Percentiles rank a stretch among this genome's conserved stretches.
These are phyloP conservation scores for Achaetomiella virescens DNA, from an alignment of 495 filamentous ascomycete genomes.

Conservation along the genomic window DNA sequence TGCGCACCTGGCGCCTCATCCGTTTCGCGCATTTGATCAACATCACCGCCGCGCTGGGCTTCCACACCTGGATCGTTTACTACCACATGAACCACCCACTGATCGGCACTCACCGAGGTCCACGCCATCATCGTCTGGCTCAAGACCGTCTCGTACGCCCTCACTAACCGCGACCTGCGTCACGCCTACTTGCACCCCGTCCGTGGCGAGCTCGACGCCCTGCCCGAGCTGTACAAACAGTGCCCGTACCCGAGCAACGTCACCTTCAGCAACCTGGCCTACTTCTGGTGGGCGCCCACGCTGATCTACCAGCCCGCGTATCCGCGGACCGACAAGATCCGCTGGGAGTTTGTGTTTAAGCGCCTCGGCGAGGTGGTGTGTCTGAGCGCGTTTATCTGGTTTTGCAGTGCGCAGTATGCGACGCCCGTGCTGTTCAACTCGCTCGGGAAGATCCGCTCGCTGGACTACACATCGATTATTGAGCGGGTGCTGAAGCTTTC, in stretches of 20 bases:
- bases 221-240: conserved; percentile 73
- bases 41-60: conserved; percentile 67
- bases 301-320: conserved; percentile 96
- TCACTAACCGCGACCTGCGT: conserved; percentile 92
- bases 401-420: conserved; percentile 86
- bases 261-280: conserved; percentile 74
- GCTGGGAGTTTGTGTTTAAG: conserved; percentile 82
- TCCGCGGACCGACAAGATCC: conserved; percentile 67
- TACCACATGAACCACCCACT: conserved; percentile 84
- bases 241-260: conserved; percentile 90
- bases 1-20: conserved; percentile 69
- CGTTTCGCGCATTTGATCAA: conserved; percentile 76
- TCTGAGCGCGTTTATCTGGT: conserved; percentile 84
- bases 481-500: conserved; percentile 92
- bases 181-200: conserved; percentile 75
- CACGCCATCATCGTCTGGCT: conserved; percentile 95
- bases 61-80: conserved; percentile 83
- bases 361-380: conserved; percentile 68
- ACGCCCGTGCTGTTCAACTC: conserved; percentile 83
- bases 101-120: conserved; percentile 86
- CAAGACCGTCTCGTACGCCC: conserved; percentile 90
- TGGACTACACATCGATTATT: conserved; percentile 73
- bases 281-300: conserved; percentile 97
- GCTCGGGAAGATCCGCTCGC: conserved; percentile 71
- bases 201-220: conserved; percentile 45